phyloP scores from a whole-genome alignment of 208 protist genomes.

The Trypanosoma scelopori region DNA sequence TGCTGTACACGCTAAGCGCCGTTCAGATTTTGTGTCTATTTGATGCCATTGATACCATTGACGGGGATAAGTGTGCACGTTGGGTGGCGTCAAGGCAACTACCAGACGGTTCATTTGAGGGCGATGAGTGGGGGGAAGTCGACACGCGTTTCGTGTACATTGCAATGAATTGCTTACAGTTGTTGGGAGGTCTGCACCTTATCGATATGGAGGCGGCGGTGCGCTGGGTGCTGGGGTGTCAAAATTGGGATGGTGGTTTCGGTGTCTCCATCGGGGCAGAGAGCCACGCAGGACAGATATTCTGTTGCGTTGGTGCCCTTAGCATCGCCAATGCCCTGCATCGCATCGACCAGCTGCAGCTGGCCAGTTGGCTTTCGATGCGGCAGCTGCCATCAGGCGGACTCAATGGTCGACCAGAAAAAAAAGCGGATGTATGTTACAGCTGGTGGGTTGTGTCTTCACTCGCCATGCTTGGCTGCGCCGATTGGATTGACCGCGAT shows the following conservation, averaged over 20 bases:
- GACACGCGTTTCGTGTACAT: conserved; percentile 99
- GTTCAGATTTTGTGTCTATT: conserved; percentile 94
- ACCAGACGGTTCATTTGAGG: conserved; percentile 97
- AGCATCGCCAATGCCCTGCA: conserved; percentile 91
- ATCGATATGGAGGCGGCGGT: conserved; percentile 92
- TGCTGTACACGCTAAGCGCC: conserved; percentile 98
- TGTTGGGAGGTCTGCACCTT: conserved; percentile 82
- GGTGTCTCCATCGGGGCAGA: conserved; percentile 94
- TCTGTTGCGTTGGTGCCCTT: conserved; percentile 97
- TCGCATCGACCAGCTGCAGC: conserved; percentile 89
- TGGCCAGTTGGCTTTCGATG: conserved; percentile 98
- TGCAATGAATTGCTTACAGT: conserved; percentile 91
- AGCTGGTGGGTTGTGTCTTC: conserved; percentile 99
- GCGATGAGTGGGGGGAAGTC: conserved; percentile 99
- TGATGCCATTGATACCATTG: conserved; percentile 63
- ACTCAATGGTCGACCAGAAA: conserved; percentile 99
- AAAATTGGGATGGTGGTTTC: conserved; percentile 99
- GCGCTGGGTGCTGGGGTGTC: conserved; percentile 91
- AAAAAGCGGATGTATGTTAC: conserved; percentile 99
- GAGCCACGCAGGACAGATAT: conserved; percentile 98
- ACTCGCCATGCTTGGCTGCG: conserved; percentile 90
- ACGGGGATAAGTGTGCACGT: conserved; percentile 56
- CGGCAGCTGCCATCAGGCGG: conserved; percentile 97
- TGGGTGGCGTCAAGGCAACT: conserved; percentile 93
- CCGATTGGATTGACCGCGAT: conserved; percentile 95